Conservation (phyloP, 208 protist species). For the Acanthamoeba castellanii region DNA sequence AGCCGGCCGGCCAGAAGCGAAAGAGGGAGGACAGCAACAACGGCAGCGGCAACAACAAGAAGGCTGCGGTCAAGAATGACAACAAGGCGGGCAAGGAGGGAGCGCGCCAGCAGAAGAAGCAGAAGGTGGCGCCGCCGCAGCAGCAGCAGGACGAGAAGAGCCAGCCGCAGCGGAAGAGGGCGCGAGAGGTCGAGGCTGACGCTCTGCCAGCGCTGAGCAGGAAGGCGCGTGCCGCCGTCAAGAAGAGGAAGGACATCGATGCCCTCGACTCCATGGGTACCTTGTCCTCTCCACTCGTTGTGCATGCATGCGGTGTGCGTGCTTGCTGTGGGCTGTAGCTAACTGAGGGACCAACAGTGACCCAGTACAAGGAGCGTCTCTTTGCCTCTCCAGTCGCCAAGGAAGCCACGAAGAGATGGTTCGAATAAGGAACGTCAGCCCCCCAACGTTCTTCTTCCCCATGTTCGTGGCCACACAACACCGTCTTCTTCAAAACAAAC, state of each 20-base stretch:
- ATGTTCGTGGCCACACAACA: too few species aligned
- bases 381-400: background rate
- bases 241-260: conserved; percentile 35
- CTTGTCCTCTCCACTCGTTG: background rate
- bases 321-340: background rate
- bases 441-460: too few species aligned
- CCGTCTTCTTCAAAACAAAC: too few species aligned
- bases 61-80: background rate
- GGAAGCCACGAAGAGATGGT: conserved; percentile 44
- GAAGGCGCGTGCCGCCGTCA: background rate
- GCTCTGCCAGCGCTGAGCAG: background rate
- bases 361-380: background rate
- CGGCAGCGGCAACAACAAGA: background rate
- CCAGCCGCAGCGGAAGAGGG: conserved; percentile 12
- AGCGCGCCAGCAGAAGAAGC: conserved; percentile 8
- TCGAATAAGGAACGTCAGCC: background rate
- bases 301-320: too few species aligned
- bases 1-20: conserved; percentile 13
- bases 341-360: background rate
- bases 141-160: background rate
- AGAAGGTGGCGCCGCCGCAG: background rate
- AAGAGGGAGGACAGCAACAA: conserved; percentile 28
- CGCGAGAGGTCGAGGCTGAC: background rate
- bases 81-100: background rate
- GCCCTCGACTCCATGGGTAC: conserved; percentile 15